Conservation (phyloP, 2,329 filamentous ascomycete species). For the Leptographium wingfieldii region DNA sequence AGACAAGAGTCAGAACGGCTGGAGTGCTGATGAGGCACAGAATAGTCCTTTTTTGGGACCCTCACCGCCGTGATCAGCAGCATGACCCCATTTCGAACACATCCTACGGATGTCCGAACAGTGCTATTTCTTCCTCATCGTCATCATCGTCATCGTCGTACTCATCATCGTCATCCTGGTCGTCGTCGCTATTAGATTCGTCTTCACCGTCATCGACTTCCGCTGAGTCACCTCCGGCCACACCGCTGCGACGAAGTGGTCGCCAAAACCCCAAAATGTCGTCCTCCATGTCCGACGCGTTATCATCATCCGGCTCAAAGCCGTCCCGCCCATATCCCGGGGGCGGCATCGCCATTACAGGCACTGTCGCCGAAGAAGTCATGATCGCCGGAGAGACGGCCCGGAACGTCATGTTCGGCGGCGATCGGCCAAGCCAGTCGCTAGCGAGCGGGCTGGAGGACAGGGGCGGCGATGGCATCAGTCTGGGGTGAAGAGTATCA, state of each 20-base stretch:
- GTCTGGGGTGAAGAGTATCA: background rate
- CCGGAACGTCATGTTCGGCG: conserved; percentile 22
- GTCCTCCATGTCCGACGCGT: conserved; percentile 26
- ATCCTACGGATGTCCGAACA: conserved; percentile 35
- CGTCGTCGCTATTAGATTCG: conserved; percentile 30
- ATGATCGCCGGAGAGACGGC: conserved; percentile 22
- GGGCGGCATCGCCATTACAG: conserved; percentile 7
- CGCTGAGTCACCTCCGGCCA: conserved; percentile 29
- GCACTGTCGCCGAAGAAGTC: conserved; percentile 4
- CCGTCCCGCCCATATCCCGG: conserved; percentile 9
- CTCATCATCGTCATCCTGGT: conserved; percentile 28
- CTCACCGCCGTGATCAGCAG: background rate
- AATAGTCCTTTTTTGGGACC: background rate
- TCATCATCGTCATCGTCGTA: conserved; percentile 36
- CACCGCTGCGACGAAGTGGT: conserved; percentile 26
- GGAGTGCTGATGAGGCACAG: background rate
- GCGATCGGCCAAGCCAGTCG: background rate
- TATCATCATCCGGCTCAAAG: conserved; percentile 22
- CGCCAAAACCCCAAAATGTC: conserved; percentile 48
- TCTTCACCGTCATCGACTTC: conserved; percentile 36
- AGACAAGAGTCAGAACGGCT: background rate
- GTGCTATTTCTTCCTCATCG: conserved; percentile 36
- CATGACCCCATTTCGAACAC: background rate
- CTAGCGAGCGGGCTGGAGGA: conserved; percentile 1
- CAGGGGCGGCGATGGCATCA: background rate